Evolutionary conservation across 768 basidiomycete genomes (phyloP).

Genomic region (Lentinula sp.): DNA sequence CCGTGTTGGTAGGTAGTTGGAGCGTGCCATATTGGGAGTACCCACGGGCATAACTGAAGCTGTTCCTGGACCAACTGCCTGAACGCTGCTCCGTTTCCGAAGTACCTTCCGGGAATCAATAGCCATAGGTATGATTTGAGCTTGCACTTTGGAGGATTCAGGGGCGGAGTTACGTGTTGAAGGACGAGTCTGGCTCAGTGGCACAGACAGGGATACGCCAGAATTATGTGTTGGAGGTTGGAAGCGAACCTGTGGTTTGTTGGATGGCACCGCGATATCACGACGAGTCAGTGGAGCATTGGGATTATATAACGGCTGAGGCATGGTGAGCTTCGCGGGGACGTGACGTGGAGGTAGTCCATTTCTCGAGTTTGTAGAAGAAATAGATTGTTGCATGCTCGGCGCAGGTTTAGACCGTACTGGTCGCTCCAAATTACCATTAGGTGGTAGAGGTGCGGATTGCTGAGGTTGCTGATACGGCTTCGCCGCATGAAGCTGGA

Average conservation of each 20-base stretch:
- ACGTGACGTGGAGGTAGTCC: constrained; percentile 28
- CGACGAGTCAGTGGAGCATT: constrained; percentile 12
- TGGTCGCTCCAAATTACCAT: background rate
- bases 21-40: background rate
- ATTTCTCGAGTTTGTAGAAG: constrained; percentile 2
- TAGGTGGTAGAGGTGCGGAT: background rate
- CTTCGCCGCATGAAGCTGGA: background rate
- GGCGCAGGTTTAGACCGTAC: background rate
- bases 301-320: constrained; percentile 44
- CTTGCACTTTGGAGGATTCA: background rate
- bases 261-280: constrained; percentile 8
- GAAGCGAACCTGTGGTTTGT: constrained; percentile 12
- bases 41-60: background rate
- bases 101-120: constrained; percentile 17
- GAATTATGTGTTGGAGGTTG: constrained; percentile 1
- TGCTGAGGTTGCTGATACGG: background rate
- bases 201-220: background rate
- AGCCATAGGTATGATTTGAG: background rate
- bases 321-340: constrained; percentile 72
- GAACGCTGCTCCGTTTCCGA: constrained; percentile 17
- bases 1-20: background rate
- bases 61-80: constrained; percentile 5
- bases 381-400: constrained; percentile 6
- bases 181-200: background rate
- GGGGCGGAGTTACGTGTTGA: background rate